phyloP scores from a whole-genome alignment of 345 rosid genomes.

The Arabis hirsuta region DNA sequence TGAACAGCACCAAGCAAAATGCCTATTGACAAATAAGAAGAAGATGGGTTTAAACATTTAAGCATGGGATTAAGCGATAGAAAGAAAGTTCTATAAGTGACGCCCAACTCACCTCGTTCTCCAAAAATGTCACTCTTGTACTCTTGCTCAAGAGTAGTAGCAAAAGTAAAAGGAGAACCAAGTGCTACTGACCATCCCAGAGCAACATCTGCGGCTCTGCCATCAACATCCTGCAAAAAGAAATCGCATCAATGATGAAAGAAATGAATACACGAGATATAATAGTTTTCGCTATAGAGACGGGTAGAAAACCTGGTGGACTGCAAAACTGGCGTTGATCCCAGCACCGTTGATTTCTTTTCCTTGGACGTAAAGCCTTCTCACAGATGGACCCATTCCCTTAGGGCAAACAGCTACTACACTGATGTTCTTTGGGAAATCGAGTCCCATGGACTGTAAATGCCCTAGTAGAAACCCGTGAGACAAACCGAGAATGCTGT shows the following conservation, averaged over 20 bases:
- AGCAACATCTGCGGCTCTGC: conserved; percentile 88
- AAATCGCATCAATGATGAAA: not conserved
- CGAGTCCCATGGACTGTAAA: conserved; percentile 71
- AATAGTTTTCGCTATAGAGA: not conserved
- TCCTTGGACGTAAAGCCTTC: conserved; percentile 90
- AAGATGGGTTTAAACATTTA: not conserved
- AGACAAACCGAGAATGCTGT: conserved; percentile 93
- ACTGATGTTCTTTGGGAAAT: conserved; percentile 81
- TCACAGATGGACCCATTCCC: conserved; percentile 91
- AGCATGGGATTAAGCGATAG: not conserved
- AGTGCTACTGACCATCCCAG: conserved; percentile 94
- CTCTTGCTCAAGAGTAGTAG: conserved; percentile 88
- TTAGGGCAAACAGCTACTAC: conserved; percentile 89
- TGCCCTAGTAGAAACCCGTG: conserved; percentile 94
- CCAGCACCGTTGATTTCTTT: conserved; percentile 95
- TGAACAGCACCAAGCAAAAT: conserved; percentile 92
- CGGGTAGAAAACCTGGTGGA: conserved; percentile 66
- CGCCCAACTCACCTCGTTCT: conserved; percentile 67
- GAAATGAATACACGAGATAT: not conserved
- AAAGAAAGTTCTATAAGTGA: not conserved
- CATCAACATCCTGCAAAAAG: conserved; percentile 76
- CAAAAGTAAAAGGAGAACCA: conserved; percentile 92
- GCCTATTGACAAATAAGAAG: conserved; percentile 47
- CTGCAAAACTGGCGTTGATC: conserved; percentile 87
- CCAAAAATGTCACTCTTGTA: conserved; percentile 97